A percentile compares a stretch with the other conserved stretches of the same genome.
phyloP scores from a whole-genome alignment of 257 asterid species.

The Nicotiana benthamiana region DNA sequence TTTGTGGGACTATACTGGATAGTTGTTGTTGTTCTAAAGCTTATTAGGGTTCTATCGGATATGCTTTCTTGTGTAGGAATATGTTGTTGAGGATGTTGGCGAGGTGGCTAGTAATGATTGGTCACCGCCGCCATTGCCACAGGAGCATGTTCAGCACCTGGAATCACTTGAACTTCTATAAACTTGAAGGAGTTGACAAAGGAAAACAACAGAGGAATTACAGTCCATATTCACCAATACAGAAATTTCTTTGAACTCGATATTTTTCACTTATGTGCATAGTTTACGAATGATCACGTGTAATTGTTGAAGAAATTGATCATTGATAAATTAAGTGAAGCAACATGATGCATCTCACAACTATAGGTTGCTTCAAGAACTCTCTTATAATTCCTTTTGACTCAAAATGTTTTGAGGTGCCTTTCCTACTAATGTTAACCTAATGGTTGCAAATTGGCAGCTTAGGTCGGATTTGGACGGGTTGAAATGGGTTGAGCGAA shows the following conservation, averaged over 20 bases:
- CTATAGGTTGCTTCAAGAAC: not conserved
- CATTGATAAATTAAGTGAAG: not conserved
- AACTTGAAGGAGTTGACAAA: constrained; percentile 2
- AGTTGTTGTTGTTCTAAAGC: too few relatives aligned
- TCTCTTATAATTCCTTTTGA: not conserved
- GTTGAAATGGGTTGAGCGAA: too few relatives aligned
- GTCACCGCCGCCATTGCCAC: constrained; percentile 78
- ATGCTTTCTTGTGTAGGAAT: constrained; percentile 42
- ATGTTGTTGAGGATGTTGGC: constrained; percentile 91
- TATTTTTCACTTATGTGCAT: not conserved
- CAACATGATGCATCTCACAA: not conserved
- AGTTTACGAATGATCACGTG: not conserved
- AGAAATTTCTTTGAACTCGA: not conserved
- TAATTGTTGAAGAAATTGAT: not conserved
- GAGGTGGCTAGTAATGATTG: constrained; percentile 65
- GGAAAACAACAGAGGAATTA: not conserved
- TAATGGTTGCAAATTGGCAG: too few relatives aligned
- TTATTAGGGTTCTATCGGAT: not conserved
- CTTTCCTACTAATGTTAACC: too few relatives aligned
- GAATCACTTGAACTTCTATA: constrained; percentile 81
- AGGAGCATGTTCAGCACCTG: constrained; percentile 79
- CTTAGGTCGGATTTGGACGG: too few relatives aligned
- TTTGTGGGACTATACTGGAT: too few relatives aligned
- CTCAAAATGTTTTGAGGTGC: too few relatives aligned
- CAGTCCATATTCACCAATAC: not conserved